Percentiles rank a stretch among this genome's conserved stretches.
Conservation (phyloP, 2,329 filamentous ascomycete species). For the Microdochium nivale region DNA sequence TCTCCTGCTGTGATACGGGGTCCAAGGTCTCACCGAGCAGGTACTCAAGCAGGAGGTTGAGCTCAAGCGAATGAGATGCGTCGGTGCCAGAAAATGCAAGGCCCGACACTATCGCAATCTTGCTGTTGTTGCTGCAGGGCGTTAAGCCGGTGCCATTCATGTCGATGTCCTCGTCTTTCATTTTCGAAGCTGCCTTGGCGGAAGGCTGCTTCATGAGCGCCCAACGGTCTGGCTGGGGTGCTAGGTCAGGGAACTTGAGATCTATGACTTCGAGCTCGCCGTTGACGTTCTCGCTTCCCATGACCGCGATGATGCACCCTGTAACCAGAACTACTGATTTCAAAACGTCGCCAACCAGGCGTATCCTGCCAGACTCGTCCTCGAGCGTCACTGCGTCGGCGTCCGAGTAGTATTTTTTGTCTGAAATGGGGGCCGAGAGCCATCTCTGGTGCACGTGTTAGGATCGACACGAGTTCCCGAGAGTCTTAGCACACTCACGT, state of each 20-base stretch:
- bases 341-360: slow-evolving; percentile 65
- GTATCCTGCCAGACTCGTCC: slow-evolving; percentile 86
- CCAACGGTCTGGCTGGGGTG: slow-evolving; percentile 77
- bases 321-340: slow-evolving; percentile 70
- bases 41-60: slow-evolving; percentile 77
- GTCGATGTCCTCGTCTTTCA: slow-evolving; percentile 37
- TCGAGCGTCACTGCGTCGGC: slow-evolving; percentile 75
- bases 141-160: slow-evolving; percentile 41
- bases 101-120: slow-evolving; percentile 81
- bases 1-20: slow-evolving; percentile 45
- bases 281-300: slow-evolving; percentile 87
- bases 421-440: slow-evolving; percentile 72
- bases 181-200: slow-evolving; percentile 15
- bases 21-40: slow-evolving; percentile 74
- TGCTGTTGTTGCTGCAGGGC: slow-evolving; percentile 29
- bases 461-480: slow-evolving; percentile 2
- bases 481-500: slow-evolving; percentile 43
- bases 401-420: slow-evolving; percentile 66
- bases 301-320: slow-evolving; percentile 85
- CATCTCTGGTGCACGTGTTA: slow-evolving; percentile 54
- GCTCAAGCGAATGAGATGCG: slow-evolving; percentile 61
- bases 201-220: slow-evolving; percentile 45
- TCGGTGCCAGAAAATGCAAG: slow-evolving; percentile 72
- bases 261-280: slow-evolving; percentile 92
- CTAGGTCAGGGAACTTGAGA: slow-evolving; percentile 77